Percentiles rank a stretch among this genome's conserved stretches.
phyloP scores from a whole-genome alignment of 768 basidiomycete genomes.

The Amanita fuliginea region DNA sequence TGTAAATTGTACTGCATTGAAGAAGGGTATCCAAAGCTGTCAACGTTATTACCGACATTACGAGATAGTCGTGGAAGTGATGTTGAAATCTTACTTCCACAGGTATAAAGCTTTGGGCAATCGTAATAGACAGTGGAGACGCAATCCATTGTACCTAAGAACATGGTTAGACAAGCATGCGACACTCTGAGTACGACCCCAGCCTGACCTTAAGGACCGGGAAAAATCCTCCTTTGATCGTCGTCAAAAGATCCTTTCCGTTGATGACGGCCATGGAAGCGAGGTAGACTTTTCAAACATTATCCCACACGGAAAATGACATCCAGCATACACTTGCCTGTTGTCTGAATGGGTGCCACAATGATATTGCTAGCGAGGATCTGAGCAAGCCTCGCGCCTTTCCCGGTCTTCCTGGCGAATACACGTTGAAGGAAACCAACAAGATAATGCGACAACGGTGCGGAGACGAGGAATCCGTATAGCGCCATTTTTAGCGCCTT shows the following conservation, averaged over 20 bases:
- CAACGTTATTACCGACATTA: neutral
- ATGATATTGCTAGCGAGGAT: constrained; percentile 69
- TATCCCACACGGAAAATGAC: neutral
- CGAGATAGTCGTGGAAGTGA: neutral
- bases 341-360: constrained; percentile 63
- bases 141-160: constrained; percentile 69
- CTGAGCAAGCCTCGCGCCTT: constrained; percentile 55
- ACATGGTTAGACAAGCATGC: neutral
- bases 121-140: constrained; percentile 59
- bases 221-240: constrained; percentile 65
- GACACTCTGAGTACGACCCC: neutral
- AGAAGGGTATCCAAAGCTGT: constrained; percentile 83
- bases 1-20: constrained; percentile 66
- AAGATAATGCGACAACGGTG: constrained; percentile 69
- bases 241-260: constrained; percentile 58
- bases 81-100: constrained; percentile 41
- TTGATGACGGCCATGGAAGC: constrained; percentile 77
- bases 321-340: constrained; percentile 31
- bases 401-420: constrained; percentile 64
- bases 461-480: constrained; percentile 78
- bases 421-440: constrained; percentile 61
- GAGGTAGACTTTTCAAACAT: constrained; percentile 42
- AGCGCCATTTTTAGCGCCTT: constrained; percentile 77
- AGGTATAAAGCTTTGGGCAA: constrained; percentile 75
- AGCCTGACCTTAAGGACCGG: constrained; percentile 54